Evolutionary conservation across 768 basidiomycete species (phyloP).

Genomic region (Leucogyrophana mollusca): DNA sequence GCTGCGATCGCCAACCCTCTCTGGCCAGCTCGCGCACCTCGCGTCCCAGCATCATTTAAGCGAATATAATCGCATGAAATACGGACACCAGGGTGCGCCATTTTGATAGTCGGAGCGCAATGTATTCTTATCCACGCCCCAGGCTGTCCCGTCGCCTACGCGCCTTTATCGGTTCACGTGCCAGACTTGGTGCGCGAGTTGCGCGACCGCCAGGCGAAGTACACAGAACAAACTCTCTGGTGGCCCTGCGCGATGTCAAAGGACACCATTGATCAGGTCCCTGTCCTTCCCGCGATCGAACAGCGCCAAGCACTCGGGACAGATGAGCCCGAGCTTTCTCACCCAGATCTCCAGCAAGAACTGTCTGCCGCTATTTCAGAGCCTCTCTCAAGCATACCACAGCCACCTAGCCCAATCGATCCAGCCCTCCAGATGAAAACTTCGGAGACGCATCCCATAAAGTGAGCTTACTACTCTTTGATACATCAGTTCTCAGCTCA

Average conservation of each 20-base stretch:
- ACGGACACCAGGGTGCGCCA: conserved; percentile 51
- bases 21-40: conserved; percentile 46
- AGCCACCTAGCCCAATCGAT: conserved; percentile 2
- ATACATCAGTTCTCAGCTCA: conserved; percentile 1
- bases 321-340: conserved; percentile 9
- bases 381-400: conserved; percentile 30
- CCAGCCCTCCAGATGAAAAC: conserved; percentile 50
- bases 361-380: conserved; percentile 56
- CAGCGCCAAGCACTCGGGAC: conserved; percentile 22
- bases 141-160: conserved; percentile 60
- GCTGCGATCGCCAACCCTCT: background rate
- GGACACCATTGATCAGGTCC: conserved; percentile 1
- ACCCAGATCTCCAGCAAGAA: conserved; percentile 42
- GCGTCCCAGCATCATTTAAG: conserved; percentile 76
- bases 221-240: conserved; percentile 42
- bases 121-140: conserved; percentile 5
- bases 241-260: conserved; percentile 36
- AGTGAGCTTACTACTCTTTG: conserved; percentile 44
- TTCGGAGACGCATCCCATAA: conserved; percentile 80
- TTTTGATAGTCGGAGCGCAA: background rate
- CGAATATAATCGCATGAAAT: conserved; percentile 70
- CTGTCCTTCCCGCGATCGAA: conserved; percentile 16
- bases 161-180: conserved; percentile 60
- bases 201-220: conserved; percentile 47
- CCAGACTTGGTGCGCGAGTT: conserved; percentile 59